Evolutionary conservation across 169 alveolate species (phyloP), one percentile per base, ranked within the genome.

Genomic region (Cystoisospora suis): DNA sequence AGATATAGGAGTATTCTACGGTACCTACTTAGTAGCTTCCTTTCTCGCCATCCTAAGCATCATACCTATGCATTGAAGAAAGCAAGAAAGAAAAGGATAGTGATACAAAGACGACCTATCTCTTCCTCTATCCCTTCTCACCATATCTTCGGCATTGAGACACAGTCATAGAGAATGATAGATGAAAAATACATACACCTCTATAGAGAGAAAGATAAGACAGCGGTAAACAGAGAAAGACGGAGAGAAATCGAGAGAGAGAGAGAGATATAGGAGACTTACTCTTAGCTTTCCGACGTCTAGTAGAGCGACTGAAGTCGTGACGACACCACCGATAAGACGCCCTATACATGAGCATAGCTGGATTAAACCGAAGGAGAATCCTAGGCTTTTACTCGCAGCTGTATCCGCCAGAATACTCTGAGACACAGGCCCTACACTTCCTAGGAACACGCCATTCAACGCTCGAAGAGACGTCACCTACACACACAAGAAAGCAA

Each of bases 381-480:
- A 88, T 3, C 98, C 97, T 44, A 93, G 87, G 23, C 92, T 87
- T 90, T 92, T 93, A 49, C 95, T 92, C 79, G 93, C 90, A 32
- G 95, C 93, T 17, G 96, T 95, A 89, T 96, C 97, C 12, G 97
- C 97, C 90, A 96, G 88, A 36, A 96, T 95, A 70, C 97, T 94
- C 87, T 96, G 98, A 59, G 97, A 95, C 5, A 95, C 81, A 12
- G 98, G 98, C 23, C 96, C 97, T 38, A 96, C 96, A 90, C 97
- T 93, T n/a, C 97, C 98, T 80, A 96, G 86, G 20, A 95, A 95
- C 56, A 95, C 94, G 44, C 98, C 98, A 69, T 96, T 96, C 53
- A 96, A 86, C 29, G 97, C 97, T 77, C 98, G 94, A 36, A 96
- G 94, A 59, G 94, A 80, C 75, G 94, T 65, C 1, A 96, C 95